Evolutionary conservation across 805 yeast genomes (phyloP).

Genomic region (Peterozyma toletana): DNA sequence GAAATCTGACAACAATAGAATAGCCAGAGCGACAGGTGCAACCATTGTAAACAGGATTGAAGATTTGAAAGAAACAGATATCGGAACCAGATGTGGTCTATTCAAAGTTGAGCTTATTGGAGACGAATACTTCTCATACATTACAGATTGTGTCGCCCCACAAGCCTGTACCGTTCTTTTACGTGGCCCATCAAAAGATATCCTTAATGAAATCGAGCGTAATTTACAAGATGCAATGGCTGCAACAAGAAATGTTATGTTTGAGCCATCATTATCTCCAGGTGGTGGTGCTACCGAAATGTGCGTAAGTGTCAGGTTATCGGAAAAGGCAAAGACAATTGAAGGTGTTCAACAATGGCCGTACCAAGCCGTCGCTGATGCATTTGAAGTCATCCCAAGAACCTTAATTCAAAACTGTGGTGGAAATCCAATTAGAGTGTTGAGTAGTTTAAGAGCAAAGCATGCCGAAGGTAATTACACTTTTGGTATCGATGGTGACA

Average conservation of each 20-base stretch:
- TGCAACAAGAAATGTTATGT: constrained; percentile 88
- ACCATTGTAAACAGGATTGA: constrained; percentile 93
- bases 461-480: constrained; percentile 87
- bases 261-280: constrained; percentile 91
- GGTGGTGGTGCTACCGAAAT: constrained; percentile 99
- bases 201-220: constrained; percentile 91
- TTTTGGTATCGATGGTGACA: constrained; percentile 91
- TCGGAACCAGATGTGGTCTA: constrained; percentile 83
- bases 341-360: constrained; percentile 99
- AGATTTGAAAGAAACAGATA: constrained; percentile 84
- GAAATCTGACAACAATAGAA: constrained; percentile 93
- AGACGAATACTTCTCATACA: constrained; percentile 89
- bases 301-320: constrained; percentile 86
- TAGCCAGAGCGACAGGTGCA: constrained; percentile 96
- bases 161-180: constrained; percentile 89
- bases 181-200: constrained; percentile 96
- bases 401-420: constrained; percentile 97
- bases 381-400: constrained; percentile 97
- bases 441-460: constrained; percentile 90
- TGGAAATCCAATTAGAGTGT: constrained; percentile 85
- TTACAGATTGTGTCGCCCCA: constrained; percentile 77
- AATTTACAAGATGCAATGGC: constrained; percentile 98
- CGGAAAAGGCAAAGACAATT: constrained; percentile 85
- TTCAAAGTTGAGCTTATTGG: constrained; percentile 94
- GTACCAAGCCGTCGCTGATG: constrained; percentile 97